phyloP scores from a whole-genome alignment of 306 rosid species.

The Dicorynia guianensis region DNA sequence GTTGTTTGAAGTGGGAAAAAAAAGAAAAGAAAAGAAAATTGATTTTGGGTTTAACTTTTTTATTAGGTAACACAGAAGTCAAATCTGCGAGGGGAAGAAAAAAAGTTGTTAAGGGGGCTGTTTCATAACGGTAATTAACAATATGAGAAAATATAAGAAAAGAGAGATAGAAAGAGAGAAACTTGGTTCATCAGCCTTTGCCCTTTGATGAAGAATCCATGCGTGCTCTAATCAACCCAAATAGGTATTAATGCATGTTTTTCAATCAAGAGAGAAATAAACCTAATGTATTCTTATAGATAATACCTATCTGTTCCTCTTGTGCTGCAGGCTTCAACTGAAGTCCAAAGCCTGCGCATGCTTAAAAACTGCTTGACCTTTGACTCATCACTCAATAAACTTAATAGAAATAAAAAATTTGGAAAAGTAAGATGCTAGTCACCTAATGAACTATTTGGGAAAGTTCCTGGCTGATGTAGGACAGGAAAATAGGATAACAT shows the following conservation, averaged over 20 bases:
- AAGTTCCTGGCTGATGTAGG: not conserved
- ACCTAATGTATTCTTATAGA: too few relatives aligned
- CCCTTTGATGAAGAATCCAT: not conserved
- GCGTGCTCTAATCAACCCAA: not conserved
- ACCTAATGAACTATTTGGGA: not conserved
- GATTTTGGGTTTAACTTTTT: not conserved
- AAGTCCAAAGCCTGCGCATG: not conserved
- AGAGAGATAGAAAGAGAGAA: not conserved
- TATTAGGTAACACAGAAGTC: not conserved
- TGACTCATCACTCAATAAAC: not conserved
- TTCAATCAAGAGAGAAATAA: too few relatives aligned
- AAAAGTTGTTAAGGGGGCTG: not conserved
- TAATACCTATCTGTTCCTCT: too few relatives aligned
- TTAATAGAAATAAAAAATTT: not conserved
- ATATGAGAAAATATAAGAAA: not conserved
- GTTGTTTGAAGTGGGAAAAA: not conserved
- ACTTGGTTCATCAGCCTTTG: not conserved
- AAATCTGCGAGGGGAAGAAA: not conserved
- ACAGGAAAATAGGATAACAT: too few relatives aligned
- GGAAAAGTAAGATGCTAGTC: not conserved
- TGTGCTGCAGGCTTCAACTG: too few relatives aligned
- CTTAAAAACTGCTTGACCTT: not conserved
- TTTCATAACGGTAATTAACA: not conserved
- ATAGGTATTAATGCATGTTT: not conserved
- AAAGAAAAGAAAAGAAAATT: not conserved